These are phyloP conservation scores for Plasmodium yoelii DNA, from an alignment of 169 alveolate genomes.

Conservation along the genomic window DNA sequence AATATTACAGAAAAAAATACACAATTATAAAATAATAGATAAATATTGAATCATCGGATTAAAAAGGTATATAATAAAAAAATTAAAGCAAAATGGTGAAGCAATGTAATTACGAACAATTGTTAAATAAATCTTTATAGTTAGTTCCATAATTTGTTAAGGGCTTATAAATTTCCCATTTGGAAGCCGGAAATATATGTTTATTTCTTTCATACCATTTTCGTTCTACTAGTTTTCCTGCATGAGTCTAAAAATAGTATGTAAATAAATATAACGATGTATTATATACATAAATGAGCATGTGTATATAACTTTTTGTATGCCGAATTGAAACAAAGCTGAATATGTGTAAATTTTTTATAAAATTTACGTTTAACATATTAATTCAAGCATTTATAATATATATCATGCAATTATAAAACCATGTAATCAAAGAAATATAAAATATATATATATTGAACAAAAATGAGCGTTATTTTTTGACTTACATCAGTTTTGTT, in stretches of 20 bases:
- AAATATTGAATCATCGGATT: neutral
- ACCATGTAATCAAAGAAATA: too few species aligned
- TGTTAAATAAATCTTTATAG: conserved; percentile 50
- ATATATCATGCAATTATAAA: too few species aligned
- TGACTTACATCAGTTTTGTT: conserved; percentile 72
- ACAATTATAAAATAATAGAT: neutral
- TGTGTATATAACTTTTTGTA: too few species aligned
- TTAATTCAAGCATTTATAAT: too few species aligned
- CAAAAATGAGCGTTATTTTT: too few species aligned
- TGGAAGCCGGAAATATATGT: conserved; percentile 78
- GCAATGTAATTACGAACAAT: conserved; percentile 3
- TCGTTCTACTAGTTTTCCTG: conserved; percentile 77
- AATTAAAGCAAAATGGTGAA: conserved; percentile 14
- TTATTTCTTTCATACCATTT: conserved; percentile 79
- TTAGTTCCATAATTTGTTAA: conserved; percentile 48
- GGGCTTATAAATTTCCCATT: conserved; percentile 80
- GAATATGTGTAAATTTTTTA: too few species aligned
- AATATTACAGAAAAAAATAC: neutral
- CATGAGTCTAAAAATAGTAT: conserved; percentile 43
- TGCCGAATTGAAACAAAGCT: too few species aligned
- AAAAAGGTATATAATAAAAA: neutral
- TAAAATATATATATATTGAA: too few species aligned
- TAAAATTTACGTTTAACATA: too few species aligned
- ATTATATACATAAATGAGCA: too few species aligned
- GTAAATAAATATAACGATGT: too few species aligned